Percentiles rank a stretch among this genome's conserved stretches.
These are phyloP conservation scores for Trichoderma reesei DNA, from an alignment of 495 filamentous ascomycete genomes.

Conservation along the genomic window DNA sequence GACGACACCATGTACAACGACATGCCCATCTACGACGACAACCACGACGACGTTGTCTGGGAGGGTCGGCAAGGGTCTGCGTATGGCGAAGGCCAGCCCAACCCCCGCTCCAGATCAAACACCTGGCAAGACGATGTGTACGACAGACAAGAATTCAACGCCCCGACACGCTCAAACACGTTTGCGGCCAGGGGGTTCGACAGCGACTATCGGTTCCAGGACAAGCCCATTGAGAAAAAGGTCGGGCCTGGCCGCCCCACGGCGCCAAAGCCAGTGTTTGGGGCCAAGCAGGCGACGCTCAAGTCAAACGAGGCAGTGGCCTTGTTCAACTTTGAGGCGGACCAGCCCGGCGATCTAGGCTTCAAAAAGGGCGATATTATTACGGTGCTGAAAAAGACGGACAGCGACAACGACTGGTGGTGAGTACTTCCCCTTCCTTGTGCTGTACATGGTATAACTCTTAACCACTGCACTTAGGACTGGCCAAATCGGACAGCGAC, in stretches of 20 bases:
- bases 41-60: conserved; percentile 89
- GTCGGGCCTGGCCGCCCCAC: conserved; percentile 56
- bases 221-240: conserved; percentile 42
- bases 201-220: conserved; percentile 52
- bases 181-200: conserved; percentile 18
- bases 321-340: conserved; percentile 84
- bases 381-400: conserved; percentile 94
- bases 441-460: conserved; percentile 12
- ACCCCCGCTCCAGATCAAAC: conserved; percentile 49
- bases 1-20: conserved; percentile 81
- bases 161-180: conserved; percentile 37
- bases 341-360: conserved; percentile 83
- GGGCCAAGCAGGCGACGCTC: conserved; percentile 48
- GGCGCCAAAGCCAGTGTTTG: conserved; percentile 79
- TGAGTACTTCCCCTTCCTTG: conserved; percentile 27
- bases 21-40: conserved; percentile 81
- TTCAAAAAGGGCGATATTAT: conserved; percentile 98
- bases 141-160: conserved; percentile 49
- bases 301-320: conserved; percentile 81
- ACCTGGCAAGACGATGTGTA: conserved; percentile 91
- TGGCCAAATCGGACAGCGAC: conserved; percentile 42
- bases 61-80: conserved; percentile 66
- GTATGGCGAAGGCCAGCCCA: conserved; percentile 61
- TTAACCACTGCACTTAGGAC: conserved; percentile 30
- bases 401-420: conserved; percentile 87